A percentile compares a stretch with the other conserved stretches of the same genome.
Conservation (phyloP, 495 filamentous ascomycete genomes). For the Haplographium delicatum region DNA sequence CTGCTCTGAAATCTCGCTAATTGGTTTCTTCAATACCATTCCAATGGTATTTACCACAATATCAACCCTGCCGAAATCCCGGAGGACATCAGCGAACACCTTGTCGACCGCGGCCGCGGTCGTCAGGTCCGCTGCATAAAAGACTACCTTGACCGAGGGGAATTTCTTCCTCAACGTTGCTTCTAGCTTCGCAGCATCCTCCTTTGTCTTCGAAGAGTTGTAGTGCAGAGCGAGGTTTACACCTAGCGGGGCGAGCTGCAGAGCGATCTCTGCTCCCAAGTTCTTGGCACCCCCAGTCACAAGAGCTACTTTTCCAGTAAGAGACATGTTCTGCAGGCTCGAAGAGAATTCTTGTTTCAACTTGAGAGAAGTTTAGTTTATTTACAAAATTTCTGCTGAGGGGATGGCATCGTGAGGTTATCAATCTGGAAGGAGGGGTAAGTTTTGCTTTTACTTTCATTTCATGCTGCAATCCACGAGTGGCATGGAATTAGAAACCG, state of each 20-base stretch:
- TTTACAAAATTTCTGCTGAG: no score
- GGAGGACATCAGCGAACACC: slow-evolving; percentile 28
- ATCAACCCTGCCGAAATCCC: slow-evolving; percentile 24
- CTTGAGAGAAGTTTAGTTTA: no score
- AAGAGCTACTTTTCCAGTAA: slow-evolving; percentile 12
- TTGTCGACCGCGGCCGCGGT: slow-evolving; percentile 28
- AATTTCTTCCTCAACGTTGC: slow-evolving; percentile 29
- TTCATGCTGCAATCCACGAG: no score
- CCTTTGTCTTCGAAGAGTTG: slow-evolving; percentile 27
- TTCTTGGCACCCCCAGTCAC: slow-evolving; percentile 31
- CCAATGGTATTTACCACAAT: slow-evolving; percentile 16
- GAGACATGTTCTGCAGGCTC: no score
- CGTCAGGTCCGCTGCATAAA: slow-evolving; percentile 33
- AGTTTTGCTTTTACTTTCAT: no score
- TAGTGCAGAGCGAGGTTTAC: slow-evolving; percentile 34
- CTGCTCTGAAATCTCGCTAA: slow-evolving; percentile 10
- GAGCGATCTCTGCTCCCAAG: slow-evolving; percentile 31
- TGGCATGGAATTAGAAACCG: no score
- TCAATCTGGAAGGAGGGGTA: no score
- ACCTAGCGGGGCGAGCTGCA: slow-evolving; percentile 25
- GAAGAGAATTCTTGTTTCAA: no score
- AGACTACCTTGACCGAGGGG: slow-evolving; percentile 26
- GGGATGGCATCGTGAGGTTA: no score
- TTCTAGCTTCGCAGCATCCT: slow-evolving; percentile 25
- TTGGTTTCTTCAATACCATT: slow-evolving; percentile 27